Conservation (phyloP, 345 rosid genomes). For the Arabidopsis thaliana region TAIR10.1 NC_003070.9:30329001-30329500, state of each 20-base stretch:
- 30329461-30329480: slow-evolving; percentile 64
- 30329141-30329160: neutral
- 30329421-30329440: slow-evolving; percentile 55
- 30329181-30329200: slow-evolving; percentile 27
- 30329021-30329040: too few relatives aligned
- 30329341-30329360: slow-evolving; percentile 83
- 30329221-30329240: slow-evolving; percentile 32
- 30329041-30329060: neutral
- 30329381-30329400: slow-evolving; percentile 66
- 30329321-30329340: slow-evolving; percentile 56
- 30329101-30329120: slow-evolving; percentile 17
- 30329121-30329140: slow-evolving; percentile 16
- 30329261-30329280: neutral
- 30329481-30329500: slow-evolving; percentile 57
- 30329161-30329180: slow-evolving; percentile 42
- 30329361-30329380: slow-evolving; percentile 59
- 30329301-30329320: slow-evolving; percentile 62
- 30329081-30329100: slow-evolving; percentile 4
- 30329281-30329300: slow-evolving; percentile 48
- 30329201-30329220: neutral
- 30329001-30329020: slow-evolving; percentile 33
- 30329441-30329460: slow-evolving; percentile 68
- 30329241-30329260: slow-evolving; percentile 5
- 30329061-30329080: neutral
- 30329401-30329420: slow-evolving; percentile 52